phyloP scores from a whole-genome alignment of 192 early-diverging fungal genomes.

The Linnemannia elongata region DNA sequence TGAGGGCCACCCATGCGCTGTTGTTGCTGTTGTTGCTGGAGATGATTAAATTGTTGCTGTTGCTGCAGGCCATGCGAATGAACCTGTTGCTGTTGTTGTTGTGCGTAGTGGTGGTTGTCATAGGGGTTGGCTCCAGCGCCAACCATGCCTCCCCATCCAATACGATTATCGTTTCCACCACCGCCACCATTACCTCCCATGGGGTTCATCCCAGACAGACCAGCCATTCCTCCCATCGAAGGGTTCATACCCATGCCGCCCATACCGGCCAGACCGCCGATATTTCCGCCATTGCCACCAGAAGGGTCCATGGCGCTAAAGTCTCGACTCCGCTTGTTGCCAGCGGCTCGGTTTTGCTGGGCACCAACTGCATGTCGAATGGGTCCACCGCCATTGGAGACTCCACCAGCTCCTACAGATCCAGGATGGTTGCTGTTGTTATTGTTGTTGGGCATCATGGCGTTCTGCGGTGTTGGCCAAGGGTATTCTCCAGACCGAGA shows the following conservation, averaged over 20 bases:
- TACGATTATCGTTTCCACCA: constrained; percentile 7
- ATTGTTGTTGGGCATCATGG: constrained; percentile 11
- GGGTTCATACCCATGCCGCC: not conserved
- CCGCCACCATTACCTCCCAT: constrained; percentile 15
- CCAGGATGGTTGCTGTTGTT: not conserved
- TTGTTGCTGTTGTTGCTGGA: constrained; percentile 26
- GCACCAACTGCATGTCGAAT: constrained; percentile 36
- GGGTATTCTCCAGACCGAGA: constrained; percentile 32
- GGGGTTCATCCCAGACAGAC: constrained; percentile 29
- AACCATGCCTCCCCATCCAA: constrained; percentile 52
- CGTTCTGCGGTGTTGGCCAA: constrained; percentile 23
- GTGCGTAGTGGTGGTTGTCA: constrained; percentile 22
- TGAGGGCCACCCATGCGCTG: constrained; percentile 14
- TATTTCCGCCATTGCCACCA: not conserved
- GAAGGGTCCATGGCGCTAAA: constrained; percentile 31
- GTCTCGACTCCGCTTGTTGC: constrained; percentile 47
- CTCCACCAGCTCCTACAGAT: not conserved
- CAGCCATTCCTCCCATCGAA: constrained; percentile 36
- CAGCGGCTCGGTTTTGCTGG: constrained; percentile 36
- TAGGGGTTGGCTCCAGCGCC: constrained; percentile 35
- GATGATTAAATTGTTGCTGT: constrained; percentile 24
- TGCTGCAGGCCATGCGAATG: constrained; percentile 18
- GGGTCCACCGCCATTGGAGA: constrained; percentile 26
- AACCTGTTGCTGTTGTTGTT: constrained; percentile 23
- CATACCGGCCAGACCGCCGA: not conserved